These are phyloP conservation scores for Metarhizium album DNA, from an alignment of 2,329 filamentous ascomycete genomes.

Conservation along the genomic window DNA sequence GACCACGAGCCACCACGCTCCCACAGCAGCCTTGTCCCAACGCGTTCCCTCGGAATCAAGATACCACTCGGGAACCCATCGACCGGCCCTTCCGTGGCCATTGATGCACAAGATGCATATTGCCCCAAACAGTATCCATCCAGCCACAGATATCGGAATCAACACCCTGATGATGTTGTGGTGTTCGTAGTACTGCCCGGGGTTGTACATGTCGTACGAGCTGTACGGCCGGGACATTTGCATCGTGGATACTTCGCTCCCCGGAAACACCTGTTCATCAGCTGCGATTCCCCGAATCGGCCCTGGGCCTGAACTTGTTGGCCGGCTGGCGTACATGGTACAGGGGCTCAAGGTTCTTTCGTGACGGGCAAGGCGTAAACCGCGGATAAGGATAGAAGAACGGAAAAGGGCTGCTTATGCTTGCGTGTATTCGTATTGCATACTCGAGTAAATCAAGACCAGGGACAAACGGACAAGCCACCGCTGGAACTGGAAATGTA, in stretches of 20 bases:
- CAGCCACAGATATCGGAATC: slow-evolving; percentile 15
- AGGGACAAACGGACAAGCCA: no score
- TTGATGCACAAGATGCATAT: slow-evolving; percentile 23
- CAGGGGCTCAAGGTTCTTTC: no score
- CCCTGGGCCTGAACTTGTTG: not conserved
- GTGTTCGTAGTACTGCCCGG: not conserved
- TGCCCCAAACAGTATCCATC: slow-evolving; percentile 21
- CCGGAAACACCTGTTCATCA: not conserved
- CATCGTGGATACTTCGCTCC: not conserved
- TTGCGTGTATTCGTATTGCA: not conserved
- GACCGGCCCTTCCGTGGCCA: slow-evolving; percentile 15
- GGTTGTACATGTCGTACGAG: not conserved
- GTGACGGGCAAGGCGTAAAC: not conserved
- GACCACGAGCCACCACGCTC: slow-evolving; percentile 19
- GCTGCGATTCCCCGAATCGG: not conserved
- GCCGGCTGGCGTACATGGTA: not conserved
- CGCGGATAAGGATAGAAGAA: not conserved
- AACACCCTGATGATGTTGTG: slow-evolving; percentile 8
- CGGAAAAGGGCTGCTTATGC: not conserved
- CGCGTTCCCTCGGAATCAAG: slow-evolving; percentile 14
- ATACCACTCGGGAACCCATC: slow-evolving; percentile 25
- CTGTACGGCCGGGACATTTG: not conserved
- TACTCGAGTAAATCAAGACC: not conserved
- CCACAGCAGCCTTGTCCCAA: slow-evolving; percentile 14
- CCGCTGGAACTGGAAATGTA: not conserved